Base-by-base conservation (phyloP, 1,139 yeast genomes). In the Suhomyces kunorum region DNA sequence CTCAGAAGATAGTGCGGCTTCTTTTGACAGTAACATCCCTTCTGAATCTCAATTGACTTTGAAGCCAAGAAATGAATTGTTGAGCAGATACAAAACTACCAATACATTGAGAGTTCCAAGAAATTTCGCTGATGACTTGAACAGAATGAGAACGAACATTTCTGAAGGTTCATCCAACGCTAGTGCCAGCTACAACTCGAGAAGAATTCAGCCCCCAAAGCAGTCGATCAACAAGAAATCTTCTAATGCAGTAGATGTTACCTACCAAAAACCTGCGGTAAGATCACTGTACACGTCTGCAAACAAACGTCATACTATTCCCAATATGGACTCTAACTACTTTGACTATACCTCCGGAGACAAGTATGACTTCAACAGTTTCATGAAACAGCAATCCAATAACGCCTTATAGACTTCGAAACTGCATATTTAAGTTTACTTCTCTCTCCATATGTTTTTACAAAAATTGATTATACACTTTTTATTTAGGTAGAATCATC, bases 331-430 rank as follows among this genome's bases (percentile, higher is more conserved):
- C 11, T 45, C 53, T 7, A 51, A 50, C 28, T 57, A 56, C 41
- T 68, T 67, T 43, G 74, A 70, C 43, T 69, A 70, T 43, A 44
- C 61, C 4, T 42, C 53, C 2, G 48, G 53, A 31, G 63, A 54
- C 23, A 55, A 51, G 28, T 67, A 68, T 45, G 72, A 69, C 49
- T 69, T 70, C 42, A 56, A 63, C 33, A 59, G 71, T 8, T 70
- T 64, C 43, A 67, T 69, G 63, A 59, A 61, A 36, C 67, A 62
- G 43, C 47, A 45, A 19, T 38, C 43, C 12, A 22, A 24, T 9
- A n/a, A 18, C 13, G 23, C 32, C 9, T 18, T 18, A 16, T 12
- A 29, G 14, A 16, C 15, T 28, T 18, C 16, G 15, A 15, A 13
- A 11, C 22, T 26, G 31, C 28, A 22, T 29, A 19, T 28, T 22